Percentiles rank a stretch among this genome's conserved stretches.
Conservation (phyloP, 2,329 filamentous ascomycete species). For the Fusarium cicatricum region DNA sequence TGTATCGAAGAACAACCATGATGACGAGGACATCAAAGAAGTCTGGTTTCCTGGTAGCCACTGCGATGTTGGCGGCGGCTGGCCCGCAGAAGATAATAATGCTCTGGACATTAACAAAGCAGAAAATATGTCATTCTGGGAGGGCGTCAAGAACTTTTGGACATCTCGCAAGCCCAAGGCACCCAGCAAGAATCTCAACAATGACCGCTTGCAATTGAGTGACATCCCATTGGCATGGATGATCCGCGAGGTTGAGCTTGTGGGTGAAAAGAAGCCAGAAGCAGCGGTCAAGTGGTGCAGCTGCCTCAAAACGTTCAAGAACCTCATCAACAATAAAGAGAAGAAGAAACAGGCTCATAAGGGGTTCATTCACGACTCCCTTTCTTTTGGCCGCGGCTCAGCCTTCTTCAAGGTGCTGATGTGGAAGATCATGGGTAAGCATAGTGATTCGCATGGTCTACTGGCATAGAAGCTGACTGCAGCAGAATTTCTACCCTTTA, state of each 20-base stretch:
- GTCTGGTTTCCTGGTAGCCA: slow-evolving; percentile 66
- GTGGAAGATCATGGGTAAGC: slow-evolving; percentile 55
- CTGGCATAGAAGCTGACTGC: background rate
- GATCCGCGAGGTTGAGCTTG: slow-evolving; percentile 56
- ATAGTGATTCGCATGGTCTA: fast-evolving
- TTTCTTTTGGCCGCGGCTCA: slow-evolving; percentile 49
- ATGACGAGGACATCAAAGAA: slow-evolving; percentile 54
- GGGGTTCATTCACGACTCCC: slow-evolving; percentile 51
- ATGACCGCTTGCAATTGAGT: slow-evolving; percentile 54
- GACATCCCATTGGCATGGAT: slow-evolving; percentile 62
- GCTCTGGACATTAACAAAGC: slow-evolving; percentile 32
- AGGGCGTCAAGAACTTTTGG: slow-evolving; percentile 49
- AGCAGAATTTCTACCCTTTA: slow-evolving; percentile 50
- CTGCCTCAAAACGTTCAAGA: slow-evolving; percentile 46
- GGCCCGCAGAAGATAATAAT: slow-evolving; percentile 47
- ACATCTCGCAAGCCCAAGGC: slow-evolving; percentile 45
- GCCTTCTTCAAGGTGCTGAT: slow-evolving; percentile 51
- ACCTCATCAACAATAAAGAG: slow-evolving; percentile 40
- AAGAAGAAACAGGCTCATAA: slow-evolving; percentile 45
- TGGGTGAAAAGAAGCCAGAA: slow-evolving; percentile 43
- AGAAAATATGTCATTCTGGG: slow-evolving; percentile 44
- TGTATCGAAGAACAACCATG: slow-evolving; percentile 29
- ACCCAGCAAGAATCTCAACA: slow-evolving; percentile 42
- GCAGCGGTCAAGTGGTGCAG: slow-evolving; percentile 49
- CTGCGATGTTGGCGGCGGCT: slow-evolving; percentile 63